These are phyloP conservation scores for Venturiaceae sp. DNA, from an alignment of 2,329 filamentous ascomycete genomes.

Conservation along the genomic window DNA sequence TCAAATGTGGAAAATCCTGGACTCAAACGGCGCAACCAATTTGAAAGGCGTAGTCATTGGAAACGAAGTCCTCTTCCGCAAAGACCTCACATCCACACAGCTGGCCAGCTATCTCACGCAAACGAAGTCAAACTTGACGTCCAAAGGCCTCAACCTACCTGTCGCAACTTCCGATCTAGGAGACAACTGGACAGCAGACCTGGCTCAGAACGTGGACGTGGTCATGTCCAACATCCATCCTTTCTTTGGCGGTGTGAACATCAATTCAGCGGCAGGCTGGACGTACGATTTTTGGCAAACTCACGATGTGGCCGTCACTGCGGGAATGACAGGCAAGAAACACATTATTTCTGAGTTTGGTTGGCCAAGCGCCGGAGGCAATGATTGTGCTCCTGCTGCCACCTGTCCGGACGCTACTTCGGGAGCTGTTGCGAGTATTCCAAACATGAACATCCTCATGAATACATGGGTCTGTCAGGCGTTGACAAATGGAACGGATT, in stretches of 20 bases:
- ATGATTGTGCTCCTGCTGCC: constrained; percentile 53
- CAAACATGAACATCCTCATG: constrained; percentile 80
- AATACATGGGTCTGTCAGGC: constrained; percentile 74
- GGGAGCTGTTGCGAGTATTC: constrained; percentile 70
- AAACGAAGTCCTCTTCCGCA: constrained; percentile 52
- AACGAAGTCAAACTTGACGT: constrained; percentile 64
- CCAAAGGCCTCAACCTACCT: constrained; percentile 57
- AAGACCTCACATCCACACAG: constrained; percentile 55
- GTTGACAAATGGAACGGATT: constrained; percentile 73
- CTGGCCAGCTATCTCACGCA: constrained; percentile 55
- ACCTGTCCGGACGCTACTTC: constrained; percentile 45
- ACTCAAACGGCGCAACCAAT: constrained; percentile 50
- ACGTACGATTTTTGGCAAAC: constrained; percentile 72
- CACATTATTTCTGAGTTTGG: constrained; percentile 87
- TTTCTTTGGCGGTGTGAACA: constrained; percentile 76
- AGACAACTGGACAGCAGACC: constrained; percentile 66
- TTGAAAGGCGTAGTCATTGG: constrained; percentile 55
- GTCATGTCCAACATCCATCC: constrained; percentile 97
- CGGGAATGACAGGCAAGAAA: constrained; percentile 46
- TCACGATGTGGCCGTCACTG: constrained; percentile 57
- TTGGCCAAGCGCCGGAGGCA: constrained; percentile 80
- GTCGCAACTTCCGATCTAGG: constrained; percentile 85
- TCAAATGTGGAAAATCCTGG: constrained; percentile 78
- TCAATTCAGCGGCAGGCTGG: constrained; percentile 63
- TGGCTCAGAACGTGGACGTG: constrained; percentile 66